Evolutionary conservation across 208 protist genomes (phyloP), one percentile per base, ranked within the genome.

Genomic region (Dictyostelium gargantuum): DNA sequence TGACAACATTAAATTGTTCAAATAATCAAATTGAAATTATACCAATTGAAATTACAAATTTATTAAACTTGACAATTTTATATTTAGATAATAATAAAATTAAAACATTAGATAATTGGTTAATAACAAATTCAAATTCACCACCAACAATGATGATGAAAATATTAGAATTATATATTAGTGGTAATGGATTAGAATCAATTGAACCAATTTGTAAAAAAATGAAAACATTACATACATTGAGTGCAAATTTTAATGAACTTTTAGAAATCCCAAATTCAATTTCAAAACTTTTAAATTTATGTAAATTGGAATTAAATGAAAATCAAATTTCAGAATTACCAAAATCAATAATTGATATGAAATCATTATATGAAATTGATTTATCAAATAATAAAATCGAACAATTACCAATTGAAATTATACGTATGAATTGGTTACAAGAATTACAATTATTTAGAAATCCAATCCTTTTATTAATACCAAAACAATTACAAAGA

Each of bases 41-140:
- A 26, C 19, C 21, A 15, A 9, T 6, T 17, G 19, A 40, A 46
- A n/a, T 44, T 19, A 44, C 13, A 10, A 46, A 74, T 29, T 9
- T 74, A 74, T 15, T 3, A 8, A n/a, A 19, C 6, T 21, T 74
- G 46, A 19, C 68, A 4, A 74, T 74, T 6, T 6, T 74, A 0
- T 74, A 74, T 74, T 29, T 74, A 8, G 68, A 74, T 44, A 74
- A 74, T 74, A 74, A 74, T 29, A 74, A 46, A 46, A 74, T 74
- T 2, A 42, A 72, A 72, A 21, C n/a, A 42, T 72, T 72, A 42
- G 26, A 38, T 10, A 40, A 74, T 40, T 44, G 32, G 21, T 46
- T 46, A 11, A 19, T 21, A 23, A 32, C 29, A 3, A 70, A 70
- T 23, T 17, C 15, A 40, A 23, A 21, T 70, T 11, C 15, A 23